These are phyloP conservation scores for Byssothecium circinans DNA, from an alignment of 2,329 filamentous ascomycete species.

Conservation along the genomic window DNA sequence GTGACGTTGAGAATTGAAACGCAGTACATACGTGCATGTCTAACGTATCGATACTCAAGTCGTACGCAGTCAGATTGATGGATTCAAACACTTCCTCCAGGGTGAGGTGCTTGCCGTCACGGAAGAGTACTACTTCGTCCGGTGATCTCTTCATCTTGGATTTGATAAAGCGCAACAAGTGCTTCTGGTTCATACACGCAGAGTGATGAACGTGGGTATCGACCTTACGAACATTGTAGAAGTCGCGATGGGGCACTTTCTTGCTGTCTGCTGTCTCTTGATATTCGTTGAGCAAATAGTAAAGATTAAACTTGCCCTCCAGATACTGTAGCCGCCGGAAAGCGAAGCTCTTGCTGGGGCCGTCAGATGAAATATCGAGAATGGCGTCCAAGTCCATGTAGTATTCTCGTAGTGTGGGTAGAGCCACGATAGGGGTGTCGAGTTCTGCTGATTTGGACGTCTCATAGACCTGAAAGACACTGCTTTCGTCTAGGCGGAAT, in stretches of 20 bases:
- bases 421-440: conserved; percentile 71
- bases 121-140: conserved; percentile 87
- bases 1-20: not conserved
- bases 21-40: conserved; percentile 84
- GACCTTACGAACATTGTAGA: conserved; percentile 98
- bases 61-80: conserved; percentile 96
- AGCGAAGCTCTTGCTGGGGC: conserved; percentile 94
- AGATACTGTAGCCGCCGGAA: conserved; percentile 93
- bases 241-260: conserved; percentile 94
- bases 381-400: conserved; percentile 93
- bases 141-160: conserved; percentile 99
- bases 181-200: conserved; percentile 99
- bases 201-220: conserved; percentile 99
- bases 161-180: conserved; percentile 96
- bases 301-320: conserved; percentile 96
- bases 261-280: conserved; percentile 98
- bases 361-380: conserved; percentile 87
- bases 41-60: conserved; percentile 94
- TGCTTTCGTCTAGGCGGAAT: conserved; percentile 77
- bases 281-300: conserved; percentile 91
- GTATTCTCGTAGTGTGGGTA: conserved; percentile 93
- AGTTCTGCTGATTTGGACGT: conserved; percentile 63
- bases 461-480: conserved; percentile 92
- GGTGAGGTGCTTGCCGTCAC: conserved; percentile 90
- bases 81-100: conserved; percentile 93